Base-by-base conservation (phyloP, 1,139 yeast genomes). In the Scheffersomyces cryptocercus region DNA sequence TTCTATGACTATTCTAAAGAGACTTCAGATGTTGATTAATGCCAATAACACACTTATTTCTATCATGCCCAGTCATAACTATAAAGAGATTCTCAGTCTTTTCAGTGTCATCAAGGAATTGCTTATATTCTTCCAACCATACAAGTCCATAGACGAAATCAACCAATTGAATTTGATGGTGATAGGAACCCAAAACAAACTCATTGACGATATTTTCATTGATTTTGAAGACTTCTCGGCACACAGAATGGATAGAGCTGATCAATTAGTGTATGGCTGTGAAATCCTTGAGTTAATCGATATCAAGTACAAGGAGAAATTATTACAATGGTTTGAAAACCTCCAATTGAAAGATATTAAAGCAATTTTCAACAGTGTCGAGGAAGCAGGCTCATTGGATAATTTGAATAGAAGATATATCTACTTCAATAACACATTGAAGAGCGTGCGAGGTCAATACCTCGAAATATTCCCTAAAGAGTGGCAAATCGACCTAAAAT, bases 321-420 rank as follows among this genome's bases (percentile, higher is more conserved):
- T 91, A 35, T 67, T 84, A 13, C 79, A 77, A 40, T 88, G 96
- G 95, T 88, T 86, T 63, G 79, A 88, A 48, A 81, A 80, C 49
- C 72, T 75, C 35, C 84, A 86, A 50, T 72, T 93, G 44, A 78
- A 79, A 52, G 98, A 91, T 56, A 82, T 93, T 45, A 77, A 79
- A 35, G 70, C 80, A 20, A 88, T 93, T 11, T 93, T 93, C 65
- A 79, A 81, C 44, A 75, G 82, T 28, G 74, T 81, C 14, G 97
- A 90, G 54, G 99, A 91, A 64, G 98, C 99, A 0, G 97, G 97
- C 0, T 85, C 96, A 1, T 68, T 93, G 48, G 99, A 93, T 48
- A 93, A 93, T 62, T 68, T 93, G 38, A 77, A 82, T 14, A 72
- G 98, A 52, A 73, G 99, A 40, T 93, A 82, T 60, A 78, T 91